Evolutionary conservation across 2,329 filamentous ascomycete genomes (phyloP), one percentile per base, ranked within the genome.

Genomic region (Sporothrix phasma): DNA sequence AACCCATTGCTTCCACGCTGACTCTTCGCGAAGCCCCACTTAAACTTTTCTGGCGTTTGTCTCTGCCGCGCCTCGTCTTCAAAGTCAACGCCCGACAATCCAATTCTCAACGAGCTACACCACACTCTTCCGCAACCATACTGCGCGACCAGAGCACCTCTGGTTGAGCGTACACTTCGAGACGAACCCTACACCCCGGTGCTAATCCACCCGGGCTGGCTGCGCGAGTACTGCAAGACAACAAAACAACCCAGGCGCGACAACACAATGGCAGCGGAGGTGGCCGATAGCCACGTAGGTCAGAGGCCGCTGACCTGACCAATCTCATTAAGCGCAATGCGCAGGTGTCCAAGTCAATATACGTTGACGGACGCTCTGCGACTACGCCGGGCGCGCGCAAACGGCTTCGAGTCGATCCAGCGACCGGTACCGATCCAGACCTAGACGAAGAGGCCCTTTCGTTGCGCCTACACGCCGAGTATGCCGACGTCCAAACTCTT

Each of bases 401-500:
- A 69, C 72, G 74, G 49, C 68, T 74, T 66, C 72, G 72, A 41
- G 70, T 75, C 34, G 73, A 74, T 46, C 73, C 73, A 53, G 73
- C 76, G 3, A 74, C 78, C 64, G 62, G 61, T 34, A 45, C n/a
- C 60, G 76, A 77, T 56, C 75, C 79, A 7, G 73, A 75, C 64
- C 71, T 76, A 47, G 74, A 73, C 62, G 73, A 75, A 66, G 69
- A 78, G 53, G 76, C 78, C 60, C 76, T 86, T 51, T 76, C 81
- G 34, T 75, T 81, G 62, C 84, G 87, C 56, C 85, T 89, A 72
- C 80, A 81, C 62, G 80, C 79, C 71, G 92, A 97, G 77, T 97
- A 96, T 75, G 83, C 86, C 69, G 80, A 87, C 71, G 87, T 94
- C 24, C 84, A 86, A 72, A 87, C 88, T 67, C 81, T 97, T 3